Evolutionary conservation across 2,329 filamentous ascomycete species (phyloP).

Genomic region (Curvularia sp.): DNA sequence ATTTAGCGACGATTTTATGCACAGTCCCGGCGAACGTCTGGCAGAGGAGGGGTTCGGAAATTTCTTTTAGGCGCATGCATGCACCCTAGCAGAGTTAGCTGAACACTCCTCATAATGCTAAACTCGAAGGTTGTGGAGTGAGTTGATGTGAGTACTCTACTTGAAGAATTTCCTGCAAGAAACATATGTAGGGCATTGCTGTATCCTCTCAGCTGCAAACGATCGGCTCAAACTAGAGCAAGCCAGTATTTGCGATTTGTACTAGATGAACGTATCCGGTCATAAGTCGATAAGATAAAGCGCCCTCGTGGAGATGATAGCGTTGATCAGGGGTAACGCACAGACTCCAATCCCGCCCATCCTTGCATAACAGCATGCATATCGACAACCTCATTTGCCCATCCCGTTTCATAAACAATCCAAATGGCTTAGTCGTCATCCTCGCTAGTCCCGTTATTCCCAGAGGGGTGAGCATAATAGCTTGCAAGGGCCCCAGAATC

Average conservation of each 20-base stretch:
- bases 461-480: constrained; percentile 14
- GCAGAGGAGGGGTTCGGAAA: constrained; percentile 1
- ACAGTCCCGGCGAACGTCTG: not conserved
- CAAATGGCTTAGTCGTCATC: constrained; percentile 11
- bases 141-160: not conserved
- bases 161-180: not conserved
- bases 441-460: constrained; percentile 7
- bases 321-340: constrained; percentile 22
- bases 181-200: not conserved
- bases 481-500: constrained; percentile 3
- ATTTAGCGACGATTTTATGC: not conserved
- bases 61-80: constrained; percentile 4
- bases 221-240: too few species aligned
- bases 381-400: constrained; percentile 14
- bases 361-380: constrained; percentile 8
- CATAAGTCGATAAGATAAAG: constrained; percentile 14
- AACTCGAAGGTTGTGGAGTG: not conserved
- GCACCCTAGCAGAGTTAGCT: not conserved
- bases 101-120: not conserved
- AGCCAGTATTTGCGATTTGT: too few species aligned
- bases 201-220: not conserved
- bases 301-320: constrained; percentile 10
- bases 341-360: not conserved
- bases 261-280: constrained; percentile 1
- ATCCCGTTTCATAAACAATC: constrained; percentile 9